Evolutionary conservation across 2,329 filamentous ascomycete genomes (phyloP).

Genomic region (Xylariales sp.): DNA sequence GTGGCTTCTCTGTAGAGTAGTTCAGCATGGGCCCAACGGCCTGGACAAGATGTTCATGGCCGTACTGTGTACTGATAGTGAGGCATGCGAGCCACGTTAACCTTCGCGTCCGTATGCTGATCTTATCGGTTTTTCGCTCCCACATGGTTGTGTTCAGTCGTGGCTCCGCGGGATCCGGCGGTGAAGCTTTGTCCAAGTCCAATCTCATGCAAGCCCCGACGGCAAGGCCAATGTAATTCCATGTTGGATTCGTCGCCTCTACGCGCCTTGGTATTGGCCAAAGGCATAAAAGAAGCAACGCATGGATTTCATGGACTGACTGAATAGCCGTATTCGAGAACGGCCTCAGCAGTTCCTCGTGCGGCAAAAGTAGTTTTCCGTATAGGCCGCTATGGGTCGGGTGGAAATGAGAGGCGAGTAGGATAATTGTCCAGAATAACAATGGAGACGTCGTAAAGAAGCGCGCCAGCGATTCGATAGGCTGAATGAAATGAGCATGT

Average conservation of each 20-base stretch:
- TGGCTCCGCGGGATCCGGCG: background rate
- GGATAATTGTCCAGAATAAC: slow-evolving; percentile 35
- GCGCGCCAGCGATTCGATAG: slow-evolving; percentile 19
- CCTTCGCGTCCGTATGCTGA: slow-evolving; percentile 21
- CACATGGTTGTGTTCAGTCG: background rate
- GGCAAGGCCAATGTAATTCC: slow-evolving; percentile 35
- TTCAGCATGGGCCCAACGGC: slow-evolving; percentile 1
- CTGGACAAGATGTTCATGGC: background rate
- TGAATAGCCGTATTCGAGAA: slow-evolving; percentile 29
- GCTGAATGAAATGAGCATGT: slow-evolving; percentile 29
- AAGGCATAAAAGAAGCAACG: slow-evolving; percentile 31
- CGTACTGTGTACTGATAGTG: slow-evolving; percentile 32
- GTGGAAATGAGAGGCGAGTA: slow-evolving; percentile 30
- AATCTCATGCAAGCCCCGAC: slow-evolving; percentile 32
- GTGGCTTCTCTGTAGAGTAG: slow-evolving; percentile 26
- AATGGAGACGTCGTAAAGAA: slow-evolving; percentile 25
- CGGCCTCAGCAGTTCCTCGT: slow-evolving; percentile 26
- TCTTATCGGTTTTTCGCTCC: slow-evolving; percentile 1
- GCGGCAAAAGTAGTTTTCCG: slow-evolving; percentile 12
- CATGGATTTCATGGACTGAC: slow-evolving; percentile 34
- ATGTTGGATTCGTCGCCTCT: slow-evolving; percentile 21
- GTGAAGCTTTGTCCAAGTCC: slow-evolving; percentile 22
- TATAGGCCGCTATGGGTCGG: slow-evolving; percentile 21
- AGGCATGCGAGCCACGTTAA: slow-evolving; percentile 36
- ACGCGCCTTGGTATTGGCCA: slow-evolving; percentile 28